Base-by-base conservation (phyloP, 2,329 filamentous ascomycete species). In the Monilinia laxa region DNA sequence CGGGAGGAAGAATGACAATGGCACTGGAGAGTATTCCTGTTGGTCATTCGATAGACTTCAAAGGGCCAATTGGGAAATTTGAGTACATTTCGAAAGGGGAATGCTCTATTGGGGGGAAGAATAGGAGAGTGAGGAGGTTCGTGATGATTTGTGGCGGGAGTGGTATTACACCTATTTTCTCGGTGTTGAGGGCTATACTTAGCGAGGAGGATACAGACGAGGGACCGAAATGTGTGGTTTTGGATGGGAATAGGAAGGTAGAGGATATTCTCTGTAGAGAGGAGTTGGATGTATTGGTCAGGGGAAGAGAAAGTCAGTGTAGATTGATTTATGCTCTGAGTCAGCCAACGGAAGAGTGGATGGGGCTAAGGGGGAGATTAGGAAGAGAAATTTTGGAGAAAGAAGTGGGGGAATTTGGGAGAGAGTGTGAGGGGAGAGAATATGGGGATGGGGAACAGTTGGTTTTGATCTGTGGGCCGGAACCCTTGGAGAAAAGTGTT, bases 151-250 rank as follows among this genome's bases (percentile, higher is more conserved):
- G 91, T 72, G 93, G 85, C 18, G 93, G 93, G 7, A 91, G 87
- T n/a, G 93, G 93, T 0, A 90, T 97, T 74, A 97, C 93, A n/a
- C 93, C 93, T 0, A 91, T 97, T 70, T 95, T 89, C 76, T 91
- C 95, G 74, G 90, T 96, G 3, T 80, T 96, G 63, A 82, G 91
- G 9, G 89, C 91, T 0, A 85, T 96, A 0, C 84, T 93, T 76
- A 81, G 84, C 3, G 60, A 55, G 14, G n/a, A 9, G 56, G 86
- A 94, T 69, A 72, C 76, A 1, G 76, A 80, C 0, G 91, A 94
- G 73, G 71, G 77, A 11, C 95, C 91, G 0, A 79, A 77, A 2
- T 96, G 92, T 74, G 79, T 90, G 1, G 82, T 97, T 0, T 80
- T 97, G 0, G 84, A 96, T 73, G 92, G 92, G 0, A 97, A 97